These are phyloP conservation scores for Malus orientalis DNA, from an alignment of 306 rosid species.

Conservation along the genomic window DNA sequence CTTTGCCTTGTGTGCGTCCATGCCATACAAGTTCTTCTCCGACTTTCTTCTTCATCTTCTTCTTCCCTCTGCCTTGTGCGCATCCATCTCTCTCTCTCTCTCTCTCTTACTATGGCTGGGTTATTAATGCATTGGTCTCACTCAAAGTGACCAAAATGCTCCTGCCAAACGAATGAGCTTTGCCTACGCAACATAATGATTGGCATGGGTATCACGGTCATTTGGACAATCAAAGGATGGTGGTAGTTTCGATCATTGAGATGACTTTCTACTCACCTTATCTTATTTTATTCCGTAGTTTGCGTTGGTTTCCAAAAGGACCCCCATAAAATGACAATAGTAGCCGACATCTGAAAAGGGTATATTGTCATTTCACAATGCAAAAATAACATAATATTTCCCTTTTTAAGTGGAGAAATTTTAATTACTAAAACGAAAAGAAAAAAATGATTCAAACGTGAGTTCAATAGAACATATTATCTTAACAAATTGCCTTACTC, in stretches of 20 bases:
- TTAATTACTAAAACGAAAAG: too few relatives aligned
- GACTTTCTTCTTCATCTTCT: not conserved
- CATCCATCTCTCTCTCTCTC: not conserved
- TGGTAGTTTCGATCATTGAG: conserved; percentile 59
- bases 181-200: conserved; percentile 15
- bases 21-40: too few relatives aligned
- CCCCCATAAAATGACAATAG: conserved; percentile 38
- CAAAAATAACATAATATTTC: not conserved
- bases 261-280: conserved; percentile 71
- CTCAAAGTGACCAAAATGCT: conserved; percentile 15
- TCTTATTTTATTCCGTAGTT: conserved; percentile 68
- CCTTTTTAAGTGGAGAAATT: too few relatives aligned
- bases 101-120: conserved; percentile 22
- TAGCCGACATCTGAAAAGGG: conserved; percentile 28
- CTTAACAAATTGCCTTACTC: too few relatives aligned
- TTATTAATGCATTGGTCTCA: conserved; percentile 21
- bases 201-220: conserved; percentile 36
- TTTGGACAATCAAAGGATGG: conserved; percentile 20
- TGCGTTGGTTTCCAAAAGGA: conserved; percentile 50
- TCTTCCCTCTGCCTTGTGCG: not conserved
- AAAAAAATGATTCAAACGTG: too few relatives aligned
- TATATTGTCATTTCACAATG: conserved; percentile 5
- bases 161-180: conserved; percentile 25
- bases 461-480: too few relatives aligned
- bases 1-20: too few relatives aligned